Evolutionary conservation across 805 yeast species (phyloP), one percentile per base, ranked within the genome.

Genomic region (Kodamaea fukazawae): DNA sequence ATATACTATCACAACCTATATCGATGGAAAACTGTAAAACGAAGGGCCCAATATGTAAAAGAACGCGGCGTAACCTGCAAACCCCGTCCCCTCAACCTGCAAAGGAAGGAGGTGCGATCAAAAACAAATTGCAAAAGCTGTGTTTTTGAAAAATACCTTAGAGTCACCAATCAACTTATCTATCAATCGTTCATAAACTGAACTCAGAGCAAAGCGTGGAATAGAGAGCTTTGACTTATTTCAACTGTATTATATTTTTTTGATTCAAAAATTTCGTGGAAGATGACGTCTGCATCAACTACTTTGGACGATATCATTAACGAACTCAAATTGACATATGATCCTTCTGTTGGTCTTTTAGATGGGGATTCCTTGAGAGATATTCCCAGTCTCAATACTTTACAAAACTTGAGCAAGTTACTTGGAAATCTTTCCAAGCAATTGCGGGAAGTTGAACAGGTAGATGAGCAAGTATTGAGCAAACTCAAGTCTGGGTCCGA

Each of bases 281-380:
- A 32, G 23, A 34, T 28, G 38, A 16, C 38, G 22, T 52, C 64
- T 5, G 71, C 73, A 9, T 60, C 73, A 4, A 68, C 72, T 4
- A 61, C 67, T 6, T 54, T 83, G 37, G 71, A 71, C 20, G 74
- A 75, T 40, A 73, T 83, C 10, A 61, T 83, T 39, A 62, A 63
- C 33, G 78, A 76, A 46, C 58, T 81, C 28, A 67, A 71, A 34
- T 57, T 83, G 38, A 61, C 75, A 1, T 83, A 77, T 52, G 86
- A 82, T 50, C 64, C 74, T 4, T 75, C 77, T 29, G 65, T 75
- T 12, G 89, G 89, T 1, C 58, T 76, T 38, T 58, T 83, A 16
- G 80, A 73, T 47, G 90, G 90, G 0, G 81, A 77, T 13, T 52
- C 70, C 4, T 65, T 76, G 0, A 61, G 73, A 20, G 60, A 57